Conservation (phyloP, 106 monocot genomes). For the Xerophyta viscosa region DNA sequence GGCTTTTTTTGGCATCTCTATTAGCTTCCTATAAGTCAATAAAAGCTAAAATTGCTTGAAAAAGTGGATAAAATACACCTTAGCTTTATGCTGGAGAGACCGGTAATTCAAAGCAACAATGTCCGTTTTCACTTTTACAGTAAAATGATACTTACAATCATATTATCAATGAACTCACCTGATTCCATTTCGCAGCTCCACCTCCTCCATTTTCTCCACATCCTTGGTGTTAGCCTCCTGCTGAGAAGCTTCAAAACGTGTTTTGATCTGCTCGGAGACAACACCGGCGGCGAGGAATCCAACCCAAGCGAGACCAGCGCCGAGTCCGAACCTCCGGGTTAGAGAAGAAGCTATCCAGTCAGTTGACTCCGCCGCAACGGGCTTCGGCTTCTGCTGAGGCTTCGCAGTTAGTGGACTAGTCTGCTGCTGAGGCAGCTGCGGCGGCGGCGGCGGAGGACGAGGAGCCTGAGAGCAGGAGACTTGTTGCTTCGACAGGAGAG, state of each 20-base stretch:
- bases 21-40: no score
- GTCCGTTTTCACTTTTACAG: no score
- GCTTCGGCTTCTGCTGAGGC: conserved; percentile 5
- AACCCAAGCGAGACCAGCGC: conserved; percentile 92
- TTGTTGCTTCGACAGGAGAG: no score
- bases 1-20: no score
- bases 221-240: conserved; percentile 65
- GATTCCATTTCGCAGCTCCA: conserved; percentile 72
- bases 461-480: no score
- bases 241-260: conserved; percentile 67
- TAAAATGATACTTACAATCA: not conserved
- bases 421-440: no score
- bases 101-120: no score
- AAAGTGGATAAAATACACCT: no score
- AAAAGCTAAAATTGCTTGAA: no score
- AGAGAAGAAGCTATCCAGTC: conserved; percentile 84
- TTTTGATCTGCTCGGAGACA: conserved; percentile 91
- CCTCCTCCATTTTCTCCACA: conserved; percentile 63
- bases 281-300: conserved; percentile 79
- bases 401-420: no score
- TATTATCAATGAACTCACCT: conserved; percentile 28
- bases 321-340: conserved; percentile 81
- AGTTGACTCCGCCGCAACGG: conserved; percentile 41
- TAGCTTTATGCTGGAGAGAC: no score
- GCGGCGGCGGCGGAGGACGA: no score